These are phyloP conservation scores for Ilyonectria mors-panacis DNA, from an alignment of 2,329 filamentous ascomycete species.

Conservation along the genomic window DNA sequence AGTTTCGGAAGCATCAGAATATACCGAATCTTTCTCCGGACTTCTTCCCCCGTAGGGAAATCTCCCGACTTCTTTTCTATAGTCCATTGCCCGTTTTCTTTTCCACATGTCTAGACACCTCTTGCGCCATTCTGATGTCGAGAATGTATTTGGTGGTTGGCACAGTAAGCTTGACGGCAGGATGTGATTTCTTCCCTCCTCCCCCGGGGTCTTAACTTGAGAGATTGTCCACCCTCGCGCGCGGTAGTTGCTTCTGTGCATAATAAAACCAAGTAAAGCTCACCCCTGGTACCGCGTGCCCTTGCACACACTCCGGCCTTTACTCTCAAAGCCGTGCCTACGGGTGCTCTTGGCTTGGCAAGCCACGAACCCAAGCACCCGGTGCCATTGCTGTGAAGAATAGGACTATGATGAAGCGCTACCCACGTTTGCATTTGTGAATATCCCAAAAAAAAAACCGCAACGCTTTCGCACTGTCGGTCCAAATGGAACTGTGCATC, in stretches of 20 bases:
- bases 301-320: neutral
- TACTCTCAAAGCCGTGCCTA: constrained; percentile 10
- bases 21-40: constrained; percentile 2
- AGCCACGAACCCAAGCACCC: constrained; percentile 11
- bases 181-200: constrained; percentile 9
- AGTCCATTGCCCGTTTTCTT: neutral
- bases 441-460: neutral
- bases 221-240: constrained; percentile 6
- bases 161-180: constrained; percentile 2
- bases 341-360: constrained; percentile 4
- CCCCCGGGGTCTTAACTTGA: constrained; percentile 1
- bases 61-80: constrained; percentile 3
- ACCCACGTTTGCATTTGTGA: constrained; percentile 2
- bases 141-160: neutral
- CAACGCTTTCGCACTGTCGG: neutral
- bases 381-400: constrained; percentile 1
- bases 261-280: constrained; percentile 7
- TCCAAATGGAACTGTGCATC: constrained; percentile 8
- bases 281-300: neutral
- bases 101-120: neutral
- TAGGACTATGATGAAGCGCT: neutral
- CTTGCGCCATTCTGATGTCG: constrained; percentile 5
- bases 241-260: constrained; percentile 3
- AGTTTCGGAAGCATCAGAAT: constrained; percentile 4
- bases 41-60: neutral